Conservation (phyloP, 208 protist species). For the Crithidia expoeki region DNA sequence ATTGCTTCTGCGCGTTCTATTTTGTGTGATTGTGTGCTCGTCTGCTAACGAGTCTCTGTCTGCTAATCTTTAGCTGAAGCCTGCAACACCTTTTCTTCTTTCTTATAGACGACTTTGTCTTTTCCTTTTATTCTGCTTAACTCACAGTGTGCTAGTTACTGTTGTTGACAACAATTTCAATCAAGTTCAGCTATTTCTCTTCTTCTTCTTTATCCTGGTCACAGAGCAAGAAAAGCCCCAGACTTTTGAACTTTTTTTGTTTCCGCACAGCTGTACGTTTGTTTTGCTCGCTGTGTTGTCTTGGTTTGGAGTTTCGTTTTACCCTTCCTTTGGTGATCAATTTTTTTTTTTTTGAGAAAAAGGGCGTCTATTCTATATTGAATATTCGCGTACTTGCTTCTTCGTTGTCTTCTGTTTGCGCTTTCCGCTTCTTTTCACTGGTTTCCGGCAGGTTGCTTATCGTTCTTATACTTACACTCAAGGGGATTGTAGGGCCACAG, state of each 20-base stretch:
- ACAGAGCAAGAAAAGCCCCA: background rate
- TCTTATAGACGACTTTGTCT: constrained; percentile 1
- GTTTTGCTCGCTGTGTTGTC: background rate
- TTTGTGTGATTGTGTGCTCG: too few relatives aligned
- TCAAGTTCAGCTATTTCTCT: background rate
- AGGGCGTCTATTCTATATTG: too few relatives aligned
- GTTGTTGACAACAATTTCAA: background rate
- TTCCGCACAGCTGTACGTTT: background rate
- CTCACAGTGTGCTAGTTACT: background rate
- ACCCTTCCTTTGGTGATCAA: background rate
- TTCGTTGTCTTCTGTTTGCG: too few relatives aligned
- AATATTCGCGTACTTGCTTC: too few relatives aligned
- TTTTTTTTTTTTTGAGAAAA: background rate
- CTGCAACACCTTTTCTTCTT: background rate
- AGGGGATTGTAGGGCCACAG: too few relatives aligned
- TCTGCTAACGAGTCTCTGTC: background rate
- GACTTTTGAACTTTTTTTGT: background rate
- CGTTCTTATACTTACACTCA: too few relatives aligned
- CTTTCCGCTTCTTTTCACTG: too few relatives aligned
- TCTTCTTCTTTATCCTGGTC: background rate
- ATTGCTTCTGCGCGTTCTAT: too few relatives aligned
- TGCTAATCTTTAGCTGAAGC: background rate
- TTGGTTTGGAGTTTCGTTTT: background rate
- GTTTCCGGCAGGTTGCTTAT: too few relatives aligned
- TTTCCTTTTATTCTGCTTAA: constrained; percentile 12